Base-by-base conservation (phyloP, 108 stramenopile species). In the Mediolabrus comicus region DNA sequence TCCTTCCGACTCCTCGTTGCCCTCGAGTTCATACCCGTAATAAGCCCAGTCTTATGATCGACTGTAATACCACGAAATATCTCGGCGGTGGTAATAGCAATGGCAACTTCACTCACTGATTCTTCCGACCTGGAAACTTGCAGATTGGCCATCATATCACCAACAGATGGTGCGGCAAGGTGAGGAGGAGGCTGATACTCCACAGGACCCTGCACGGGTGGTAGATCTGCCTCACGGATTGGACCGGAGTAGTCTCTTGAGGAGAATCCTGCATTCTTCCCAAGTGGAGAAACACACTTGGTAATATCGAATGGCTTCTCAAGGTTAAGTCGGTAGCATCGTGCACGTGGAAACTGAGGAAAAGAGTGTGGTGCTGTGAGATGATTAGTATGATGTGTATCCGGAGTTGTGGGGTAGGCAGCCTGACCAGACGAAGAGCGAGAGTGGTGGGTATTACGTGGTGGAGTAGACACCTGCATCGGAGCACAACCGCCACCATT, bases 61-160 rank as follows among this genome's bases (percentile, higher is more conserved):
- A 93, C 85, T 0, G 86, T 89, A 59, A 93, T 93, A 0, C 92
- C 92, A 7, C 92, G 84, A 63, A 93, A 93, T 71, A 93, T 93
- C 34, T 83, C 65, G 8, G 92, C 92, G 0, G 92, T 93, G 30
- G 86, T 69, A 49, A 93, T 86, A 41, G 92, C 92, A 35, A 93
- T 85, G 11, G 79, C 56, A 3, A 75, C 80, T 6, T 61, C 60
- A 38, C 35, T 62, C 13, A 33, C 10, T 7, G 67, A 68, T 27
- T 75, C 74, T n/a, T 62, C 62, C 13, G 65, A 67, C 8, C 34
- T 30, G 39, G 67, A 68, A n/a, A 68, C 67, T 34, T 75, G 74
- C 0, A 75, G 62, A 41, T 68, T 68, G 0, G 66, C 67, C 41
- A 69, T 62, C 17, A 75, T 33, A 3, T 68, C 74, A 9, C 30